These are phyloP conservation scores for Arctium minus DNA, from an alignment of 129 eudicot species.

Conservation along the genomic window DNA sequence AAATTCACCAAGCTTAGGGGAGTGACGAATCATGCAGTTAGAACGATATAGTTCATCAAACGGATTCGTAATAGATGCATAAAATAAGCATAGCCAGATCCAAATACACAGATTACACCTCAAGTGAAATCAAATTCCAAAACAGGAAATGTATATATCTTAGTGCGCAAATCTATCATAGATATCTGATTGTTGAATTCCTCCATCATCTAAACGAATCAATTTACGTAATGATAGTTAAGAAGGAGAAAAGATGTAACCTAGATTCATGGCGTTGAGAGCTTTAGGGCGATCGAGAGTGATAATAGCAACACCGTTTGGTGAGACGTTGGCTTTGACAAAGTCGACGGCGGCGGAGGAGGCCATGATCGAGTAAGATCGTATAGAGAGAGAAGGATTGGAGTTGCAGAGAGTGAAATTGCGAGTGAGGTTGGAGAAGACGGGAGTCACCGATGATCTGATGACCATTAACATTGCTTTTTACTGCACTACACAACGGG, in stretches of 20 bases:
- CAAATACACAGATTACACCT: not conserved
- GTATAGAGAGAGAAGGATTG: constrained; percentile 6
- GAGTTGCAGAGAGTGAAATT: constrained; percentile 18
- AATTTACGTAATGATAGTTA: not conserved
- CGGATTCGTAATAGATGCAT: not conserved
- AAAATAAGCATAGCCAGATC: not conserved
- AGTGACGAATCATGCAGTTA: not conserved
- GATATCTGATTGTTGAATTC: not conserved
- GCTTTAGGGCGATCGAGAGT: constrained; percentile 98
- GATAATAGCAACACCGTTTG: constrained; percentile 87
- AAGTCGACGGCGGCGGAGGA: constrained; percentile 47
- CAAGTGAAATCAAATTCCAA: not conserved
- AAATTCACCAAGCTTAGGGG: constrained; percentile 2
- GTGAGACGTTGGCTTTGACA: constrained; percentile 65
- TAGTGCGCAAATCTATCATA: not conserved
- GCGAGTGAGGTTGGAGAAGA: constrained; percentile 13
- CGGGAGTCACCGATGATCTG: constrained; percentile 1
- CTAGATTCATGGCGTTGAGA: constrained; percentile 96
- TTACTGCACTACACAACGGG: not conserved
- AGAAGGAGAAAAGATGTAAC: constrained; percentile 16
- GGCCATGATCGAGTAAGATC: constrained; percentile 54
- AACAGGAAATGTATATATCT: not conserved
- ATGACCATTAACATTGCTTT: not conserved
- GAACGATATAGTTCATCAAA: not conserved
- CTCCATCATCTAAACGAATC: not conserved